Evolutionary conservation across 1,284 basidiomycete genomes (phyloP).

Genomic region (Ganoderma sinense): DNA sequence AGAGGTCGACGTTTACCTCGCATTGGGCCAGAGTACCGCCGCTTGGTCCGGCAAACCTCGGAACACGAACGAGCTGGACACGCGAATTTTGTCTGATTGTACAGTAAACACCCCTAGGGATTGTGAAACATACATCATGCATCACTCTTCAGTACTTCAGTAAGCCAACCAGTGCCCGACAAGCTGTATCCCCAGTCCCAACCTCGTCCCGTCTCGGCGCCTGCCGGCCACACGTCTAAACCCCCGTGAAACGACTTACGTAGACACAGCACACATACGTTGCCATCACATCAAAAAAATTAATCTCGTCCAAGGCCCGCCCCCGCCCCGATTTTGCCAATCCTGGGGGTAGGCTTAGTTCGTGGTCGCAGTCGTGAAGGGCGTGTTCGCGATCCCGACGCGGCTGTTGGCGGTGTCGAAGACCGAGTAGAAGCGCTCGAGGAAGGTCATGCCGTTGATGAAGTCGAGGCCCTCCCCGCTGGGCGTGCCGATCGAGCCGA

Average conservation of each 20-base stretch:
- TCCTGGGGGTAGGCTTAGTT: slow-evolving; percentile 46
- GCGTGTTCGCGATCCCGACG: slow-evolving; percentile 54
- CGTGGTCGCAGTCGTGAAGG: slow-evolving; percentile 60
- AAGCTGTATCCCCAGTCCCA: not conserved
- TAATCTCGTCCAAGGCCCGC: not conserved
- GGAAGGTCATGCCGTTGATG: slow-evolving; percentile 45
- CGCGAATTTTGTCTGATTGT: not conserved
- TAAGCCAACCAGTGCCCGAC: not conserved
- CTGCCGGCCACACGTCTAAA: not conserved
- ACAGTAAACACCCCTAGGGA: not conserved
- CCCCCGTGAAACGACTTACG: not conserved
- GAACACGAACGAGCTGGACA: not conserved
- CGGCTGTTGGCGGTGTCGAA: slow-evolving; percentile 61
- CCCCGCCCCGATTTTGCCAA: not conserved
- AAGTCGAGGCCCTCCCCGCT: slow-evolving; percentile 46
- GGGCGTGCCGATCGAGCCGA: slow-evolving; percentile 39
- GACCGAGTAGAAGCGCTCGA: slow-evolving; percentile 72
- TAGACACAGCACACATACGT: not conserved
- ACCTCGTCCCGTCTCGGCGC: not conserved
- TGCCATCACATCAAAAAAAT: not conserved
- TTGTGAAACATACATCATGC: not conserved
- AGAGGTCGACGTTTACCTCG: too few species aligned
- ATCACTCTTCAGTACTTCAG: not conserved
- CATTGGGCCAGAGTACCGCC: too few species aligned
- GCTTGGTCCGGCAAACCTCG: not conserved